Percentiles rank a stretch among this genome's conserved stretches.
These are phyloP conservation scores for Hymenoscyphus fructigenus DNA, from an alignment of 2,329 filamentous ascomycete genomes.

Conservation along the genomic window DNA sequence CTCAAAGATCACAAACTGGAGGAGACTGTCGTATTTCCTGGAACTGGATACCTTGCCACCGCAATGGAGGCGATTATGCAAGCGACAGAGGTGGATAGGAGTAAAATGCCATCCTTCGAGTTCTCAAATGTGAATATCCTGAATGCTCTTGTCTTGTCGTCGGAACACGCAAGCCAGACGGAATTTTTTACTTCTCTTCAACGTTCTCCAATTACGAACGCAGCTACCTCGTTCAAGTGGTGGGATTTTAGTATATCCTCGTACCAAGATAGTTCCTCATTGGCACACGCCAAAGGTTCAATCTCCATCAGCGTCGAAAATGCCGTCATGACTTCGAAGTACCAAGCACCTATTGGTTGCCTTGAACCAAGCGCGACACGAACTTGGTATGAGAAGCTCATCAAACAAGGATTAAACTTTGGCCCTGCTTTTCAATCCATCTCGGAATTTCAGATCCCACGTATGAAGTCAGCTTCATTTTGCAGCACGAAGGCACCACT, in stretches of 20 bases:
- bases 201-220: background rate
- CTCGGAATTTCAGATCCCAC: background rate
- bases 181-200: background rate
- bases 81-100: background rate
- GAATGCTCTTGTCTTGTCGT: background rate
- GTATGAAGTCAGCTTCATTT: background rate
- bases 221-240: conserved; percentile 11
- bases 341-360: background rate
- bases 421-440: conserved; percentile 14
- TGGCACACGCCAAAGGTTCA: background rate
- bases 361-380: background rate
- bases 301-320: background rate
- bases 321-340: background rate
- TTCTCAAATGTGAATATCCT: background rate
- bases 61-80: conserved; percentile 15
- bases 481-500: background rate
- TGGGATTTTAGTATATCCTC: conserved; percentile 35
- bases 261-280: conserved; percentile 23
- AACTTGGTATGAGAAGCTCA: background rate
- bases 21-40: conserved; percentile 49
- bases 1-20: conserved; percentile 49
- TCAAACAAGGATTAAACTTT: conserved; percentile 5
- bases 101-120: background rate
- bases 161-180: background rate
- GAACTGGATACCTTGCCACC: conserved; percentile 39